Evolutionary conservation across 768 basidiomycete genomes (phyloP).

Genomic region (Auriscalpium orientale): DNA sequence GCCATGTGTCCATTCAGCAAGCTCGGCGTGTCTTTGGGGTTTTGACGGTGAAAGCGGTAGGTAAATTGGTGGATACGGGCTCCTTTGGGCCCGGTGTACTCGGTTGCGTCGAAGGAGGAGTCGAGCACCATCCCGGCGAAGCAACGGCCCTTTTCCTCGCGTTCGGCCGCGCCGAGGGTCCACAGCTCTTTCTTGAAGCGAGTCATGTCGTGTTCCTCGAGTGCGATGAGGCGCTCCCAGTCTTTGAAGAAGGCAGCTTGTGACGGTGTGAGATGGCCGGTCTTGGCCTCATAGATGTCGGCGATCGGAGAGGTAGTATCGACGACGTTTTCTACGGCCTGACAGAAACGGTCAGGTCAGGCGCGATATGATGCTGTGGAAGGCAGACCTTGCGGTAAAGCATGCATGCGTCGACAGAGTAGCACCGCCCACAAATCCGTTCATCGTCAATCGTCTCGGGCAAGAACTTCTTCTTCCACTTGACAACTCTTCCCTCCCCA

Average conservation of each 20-base stretch:
- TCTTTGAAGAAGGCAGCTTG: conserved; percentile 78
- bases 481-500: conserved; percentile 14
- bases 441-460: conserved; percentile 85
- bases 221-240: conserved; percentile 82
- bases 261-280: conserved; percentile 60
- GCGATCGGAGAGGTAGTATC: conserved; percentile 48
- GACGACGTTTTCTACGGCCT: conserved; percentile 65
- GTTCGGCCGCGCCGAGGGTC: conserved; percentile 77
- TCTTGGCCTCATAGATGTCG: conserved; percentile 70
- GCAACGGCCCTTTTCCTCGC: conserved; percentile 79
- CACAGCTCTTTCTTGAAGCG: conserved; percentile 89
- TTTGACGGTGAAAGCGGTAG: conserved; percentile 49
- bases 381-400: conserved; percentile 69
- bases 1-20: conserved; percentile 76
- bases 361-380: neutral
- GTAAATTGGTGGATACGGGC: conserved; percentile 71
- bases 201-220: conserved; percentile 82
- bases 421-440: conserved; percentile 74
- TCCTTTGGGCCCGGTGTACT: conserved; percentile 14
- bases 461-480: conserved; percentile 51
- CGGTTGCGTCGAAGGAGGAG: conserved; percentile 25
- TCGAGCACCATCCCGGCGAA: conserved; percentile 75
- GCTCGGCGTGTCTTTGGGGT: conserved; percentile 17
- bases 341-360: neutral
- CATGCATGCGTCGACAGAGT: conserved; percentile 82